These are phyloP conservation scores for Berberis vulgaris DNA, from an alignment of 164 flowering plant species.

Conservation along the genomic window DNA sequence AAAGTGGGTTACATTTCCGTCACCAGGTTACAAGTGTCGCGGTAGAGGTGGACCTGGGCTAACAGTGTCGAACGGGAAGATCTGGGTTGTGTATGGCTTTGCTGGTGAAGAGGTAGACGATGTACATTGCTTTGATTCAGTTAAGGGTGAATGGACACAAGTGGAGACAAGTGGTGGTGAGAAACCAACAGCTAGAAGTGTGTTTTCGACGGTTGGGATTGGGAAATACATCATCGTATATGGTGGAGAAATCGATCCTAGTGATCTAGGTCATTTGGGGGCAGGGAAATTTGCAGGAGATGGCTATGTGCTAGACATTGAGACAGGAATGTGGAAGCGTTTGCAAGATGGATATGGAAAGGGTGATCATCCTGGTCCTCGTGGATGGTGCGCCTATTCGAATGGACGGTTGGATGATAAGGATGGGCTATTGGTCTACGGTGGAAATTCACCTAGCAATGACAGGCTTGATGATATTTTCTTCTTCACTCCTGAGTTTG, in stretches of 20 bases:
- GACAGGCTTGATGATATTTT: slow-evolving; percentile 75
- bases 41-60: slow-evolving; percentile 90
- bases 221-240: slow-evolving; percentile 47
- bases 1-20: slow-evolving; percentile 46
- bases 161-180: slow-evolving; percentile 62
- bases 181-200: slow-evolving; percentile 73
- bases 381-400: slow-evolving; percentile 90
- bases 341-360: slow-evolving; percentile 33
- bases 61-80: slow-evolving; percentile 41
- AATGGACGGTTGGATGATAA: slow-evolving; percentile 34
- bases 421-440: slow-evolving; percentile 72
- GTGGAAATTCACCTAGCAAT: slow-evolving; percentile 86
- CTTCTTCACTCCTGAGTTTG: slow-evolving; percentile 42
- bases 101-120: slow-evolving; percentile 73
- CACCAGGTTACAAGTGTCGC: slow-evolving; percentile 45
- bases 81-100: slow-evolving; percentile 93
- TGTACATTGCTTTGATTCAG: slow-evolving; percentile 66
- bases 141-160: slow-evolving; percentile 41
- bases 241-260: slow-evolving; percentile 98
- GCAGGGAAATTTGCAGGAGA: slow-evolving; percentile 73
- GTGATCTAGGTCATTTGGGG: slow-evolving; percentile 84
- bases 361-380: slow-evolving; percentile 66
- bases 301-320: slow-evolving; percentile 54
- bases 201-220: slow-evolving; percentile 59
- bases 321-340: slow-evolving; percentile 46